These are phyloP conservation scores for Stemphylium beticola DNA, from an alignment of 2,329 filamentous ascomycete genomes.

Conservation along the genomic window DNA sequence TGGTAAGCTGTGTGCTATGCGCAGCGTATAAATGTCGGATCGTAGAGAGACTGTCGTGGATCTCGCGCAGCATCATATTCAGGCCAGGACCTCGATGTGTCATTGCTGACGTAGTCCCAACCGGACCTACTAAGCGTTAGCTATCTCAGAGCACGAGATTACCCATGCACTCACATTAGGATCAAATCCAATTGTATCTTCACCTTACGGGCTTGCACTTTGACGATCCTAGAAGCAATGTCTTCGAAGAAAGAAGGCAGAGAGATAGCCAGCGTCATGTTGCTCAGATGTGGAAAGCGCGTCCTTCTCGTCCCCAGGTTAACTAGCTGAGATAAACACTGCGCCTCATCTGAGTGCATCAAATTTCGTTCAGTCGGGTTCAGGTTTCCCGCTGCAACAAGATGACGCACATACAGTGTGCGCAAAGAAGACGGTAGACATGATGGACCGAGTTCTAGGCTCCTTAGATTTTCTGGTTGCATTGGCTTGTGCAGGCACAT, in stretches of 20 bases:
- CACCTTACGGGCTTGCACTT: conserved; percentile 5
- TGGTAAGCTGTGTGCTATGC: not conserved
- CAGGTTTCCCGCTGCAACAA: conserved; percentile 3
- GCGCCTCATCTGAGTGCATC: conserved; percentile 17
- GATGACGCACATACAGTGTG: conserved; percentile 14
- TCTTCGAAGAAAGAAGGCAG: conserved; percentile 11
- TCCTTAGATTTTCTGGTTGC: conserved; percentile 5
- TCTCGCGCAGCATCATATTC: conserved; percentile 10
- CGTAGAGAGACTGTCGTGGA: conserved; percentile 4
- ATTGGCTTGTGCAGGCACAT: conserved; percentile 11
- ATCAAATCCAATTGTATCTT: conserved; percentile 6
- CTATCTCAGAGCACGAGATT: not conserved
- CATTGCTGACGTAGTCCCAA: not conserved
- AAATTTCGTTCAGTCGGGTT: conserved; percentile 7
- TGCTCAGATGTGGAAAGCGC: conserved; percentile 8
- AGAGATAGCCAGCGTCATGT: conserved; percentile 10
- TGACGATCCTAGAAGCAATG: conserved; percentile 9
- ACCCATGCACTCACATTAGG: conserved; percentile 3
- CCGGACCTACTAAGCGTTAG: conserved; percentile 4
- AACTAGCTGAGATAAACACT: conserved; percentile 13
- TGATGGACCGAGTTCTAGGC: conserved; percentile 5
- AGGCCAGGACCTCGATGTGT: conserved; percentile 10
- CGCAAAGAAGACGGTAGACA: conserved; percentile 13
- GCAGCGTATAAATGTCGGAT: not conserved
- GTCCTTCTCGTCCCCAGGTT: conserved; percentile 5